phyloP scores from a whole-genome alignment of 169 alveolate genomes.

The Cryptosporidium ubiquitum region DNA sequence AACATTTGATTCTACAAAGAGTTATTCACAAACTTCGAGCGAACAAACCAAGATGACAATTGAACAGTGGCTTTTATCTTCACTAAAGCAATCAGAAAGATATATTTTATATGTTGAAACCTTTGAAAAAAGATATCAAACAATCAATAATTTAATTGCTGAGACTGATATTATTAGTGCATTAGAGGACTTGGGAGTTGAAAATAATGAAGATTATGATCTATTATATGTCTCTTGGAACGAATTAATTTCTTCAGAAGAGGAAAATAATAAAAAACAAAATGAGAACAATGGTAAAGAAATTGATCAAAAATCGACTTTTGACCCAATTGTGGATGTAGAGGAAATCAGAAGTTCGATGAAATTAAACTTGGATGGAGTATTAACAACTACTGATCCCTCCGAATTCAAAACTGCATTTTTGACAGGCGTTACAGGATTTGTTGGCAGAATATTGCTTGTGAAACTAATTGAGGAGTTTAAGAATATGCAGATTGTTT shows the following conservation, averaged over 20 bases:
- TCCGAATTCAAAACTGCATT: slow-evolving; percentile 73
- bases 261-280: background rate
- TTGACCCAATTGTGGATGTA: slow-evolving; percentile 79
- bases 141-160: slow-evolving; percentile 70
- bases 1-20: background rate
- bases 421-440: slow-evolving; percentile 82
- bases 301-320: slow-evolving; percentile 5
- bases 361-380: slow-evolving; percentile 71
- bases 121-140: slow-evolving; percentile 71
- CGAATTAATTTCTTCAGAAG: slow-evolving; percentile 69
- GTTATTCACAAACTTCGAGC: background rate
- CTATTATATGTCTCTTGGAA: slow-evolving; percentile 79
- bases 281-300: background rate
- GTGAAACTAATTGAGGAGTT: slow-evolving; percentile 68
- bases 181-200: slow-evolving; percentile 77
- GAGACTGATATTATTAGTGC: slow-evolving; percentile 79
- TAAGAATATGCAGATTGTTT: slow-evolving; percentile 66
- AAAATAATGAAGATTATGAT: slow-evolving; percentile 77
- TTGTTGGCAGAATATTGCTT: slow-evolving; percentile 80
- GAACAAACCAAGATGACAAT: slow-evolving; percentile 54
- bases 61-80: slow-evolving; percentile 79
- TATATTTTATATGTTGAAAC: slow-evolving; percentile 77
- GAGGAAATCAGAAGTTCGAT: slow-evolving; percentile 35
- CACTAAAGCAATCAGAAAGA: slow-evolving; percentile 78
- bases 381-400: slow-evolving; percentile 75